Base-by-base conservation (phyloP, 306 rosid genomes). In the Alnus rubra region DNA sequence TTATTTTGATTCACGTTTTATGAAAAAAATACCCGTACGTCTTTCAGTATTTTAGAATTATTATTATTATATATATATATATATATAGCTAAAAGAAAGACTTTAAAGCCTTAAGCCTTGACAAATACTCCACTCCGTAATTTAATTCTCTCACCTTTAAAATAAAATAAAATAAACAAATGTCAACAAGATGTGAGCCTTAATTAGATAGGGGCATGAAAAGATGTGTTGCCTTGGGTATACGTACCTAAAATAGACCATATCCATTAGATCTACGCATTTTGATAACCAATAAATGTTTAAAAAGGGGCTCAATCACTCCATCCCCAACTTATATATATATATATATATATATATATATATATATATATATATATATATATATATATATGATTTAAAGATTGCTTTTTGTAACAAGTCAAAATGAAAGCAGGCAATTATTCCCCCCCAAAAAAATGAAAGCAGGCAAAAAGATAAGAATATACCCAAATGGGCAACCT, bases 231-330 rank as follows among this genome's bases (percentile, higher is more conserved):
- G 4, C 5, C 44, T 37, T 37, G 39, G 44, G 5, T 39, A 39
- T 4, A 23, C 28, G 28, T 23, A 23, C 28, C 28, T 1, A 30
- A 72, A 69, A 58, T 28, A 76, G 28, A 47, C 18, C 80, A 62
- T 71, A 5, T 28, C 69, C 63, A 45, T 65, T 58, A 55, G 71
- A 80, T 80, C 76, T 68, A 67, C 70, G 28, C 55, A 31, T 3
- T 77, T 54, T 10, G 15, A 7, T 39, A 35, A 33, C 51, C 53
- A n/a, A 13, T 45, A 31, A 14, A 23, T n/a, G 31, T 10, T 54
- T 8, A 11, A 12, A 56, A 48, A 9, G 12, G 51, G 44, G 44
- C 44, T 39, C 44, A 39, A 39, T 39, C 44, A 39, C 6, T 39
- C 44, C 44, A 39, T 39, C 5, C 44, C 5, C 44, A 39, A 39